Evolutionary conservation across 768 basidiomycete genomes (phyloP).

Genomic region (Ramaria sp.): DNA sequence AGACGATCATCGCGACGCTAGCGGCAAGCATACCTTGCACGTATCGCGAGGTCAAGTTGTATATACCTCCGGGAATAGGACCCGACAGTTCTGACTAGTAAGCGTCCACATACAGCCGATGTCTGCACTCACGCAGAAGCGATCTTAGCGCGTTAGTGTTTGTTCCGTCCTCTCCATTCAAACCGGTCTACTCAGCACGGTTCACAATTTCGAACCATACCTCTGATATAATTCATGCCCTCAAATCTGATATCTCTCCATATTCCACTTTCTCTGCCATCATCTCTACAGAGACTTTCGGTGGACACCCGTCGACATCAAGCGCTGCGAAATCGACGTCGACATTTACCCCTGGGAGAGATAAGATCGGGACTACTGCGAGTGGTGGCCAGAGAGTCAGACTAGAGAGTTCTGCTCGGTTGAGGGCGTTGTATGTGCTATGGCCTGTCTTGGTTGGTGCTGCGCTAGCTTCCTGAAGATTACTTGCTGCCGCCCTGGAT

Average conservation of each 20-base stretch:
- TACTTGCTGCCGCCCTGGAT: neutral
- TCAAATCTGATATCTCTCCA: neutral
- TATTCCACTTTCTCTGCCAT: neutral
- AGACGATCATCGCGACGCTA: neutral
- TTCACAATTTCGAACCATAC: neutral
- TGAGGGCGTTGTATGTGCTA: neutral
- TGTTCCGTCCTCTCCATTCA: neutral
- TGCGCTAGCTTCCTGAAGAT: neutral
- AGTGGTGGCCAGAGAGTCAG: neutral
- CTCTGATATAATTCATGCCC: neutral
- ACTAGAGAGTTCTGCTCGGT: neutral
- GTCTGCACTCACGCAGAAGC: neutral
- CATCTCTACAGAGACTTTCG: neutral
- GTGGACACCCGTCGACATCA: neutral
- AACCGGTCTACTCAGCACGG: neutral
- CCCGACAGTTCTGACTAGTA: neutral
- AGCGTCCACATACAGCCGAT: neutral
- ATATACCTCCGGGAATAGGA: neutral
- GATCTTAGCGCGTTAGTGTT: neutral
- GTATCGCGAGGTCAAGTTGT: neutral
- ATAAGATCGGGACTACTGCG: neutral
- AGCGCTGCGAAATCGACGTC: neutral
- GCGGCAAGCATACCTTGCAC: neutral
- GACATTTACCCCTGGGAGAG: neutral
- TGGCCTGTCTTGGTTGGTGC: neutral